phyloP scores from a whole-genome alignment of 495 filamentous ascomycete species.

The Penicillium mononematosum region DNA sequence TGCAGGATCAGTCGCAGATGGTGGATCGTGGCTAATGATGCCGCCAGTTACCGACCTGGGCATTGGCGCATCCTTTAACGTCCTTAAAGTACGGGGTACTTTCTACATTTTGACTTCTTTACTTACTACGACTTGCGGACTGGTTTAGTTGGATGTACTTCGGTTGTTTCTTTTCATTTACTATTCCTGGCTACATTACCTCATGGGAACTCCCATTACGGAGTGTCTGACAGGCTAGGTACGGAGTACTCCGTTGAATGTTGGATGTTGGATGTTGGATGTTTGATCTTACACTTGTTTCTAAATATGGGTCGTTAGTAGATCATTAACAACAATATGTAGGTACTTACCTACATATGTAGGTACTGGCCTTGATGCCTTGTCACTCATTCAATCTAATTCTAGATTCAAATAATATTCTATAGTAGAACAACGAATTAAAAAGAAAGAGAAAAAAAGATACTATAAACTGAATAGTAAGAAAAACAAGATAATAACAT shows the following conservation, averaged over 20 bases:
- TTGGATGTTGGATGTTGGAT: background rate
- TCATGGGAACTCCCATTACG: too few relatives aligned
- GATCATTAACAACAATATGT: too few relatives aligned
- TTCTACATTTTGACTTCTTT: background rate
- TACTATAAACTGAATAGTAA: background rate
- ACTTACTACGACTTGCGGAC: background rate
- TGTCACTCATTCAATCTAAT: background rate
- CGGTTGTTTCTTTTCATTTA: background rate
- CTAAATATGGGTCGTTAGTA: too few relatives aligned
- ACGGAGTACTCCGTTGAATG: too few relatives aligned
- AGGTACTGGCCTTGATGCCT: background rate
- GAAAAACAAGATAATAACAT: background rate
- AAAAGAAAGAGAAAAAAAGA: background rate
- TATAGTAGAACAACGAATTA: background rate
- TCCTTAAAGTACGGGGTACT: background rate
- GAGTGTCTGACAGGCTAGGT: too few relatives aligned
- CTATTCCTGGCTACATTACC: background rate
- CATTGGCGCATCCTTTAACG: background rate
- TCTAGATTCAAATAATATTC: background rate
- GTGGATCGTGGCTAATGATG: constrained; percentile 14
- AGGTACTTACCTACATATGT: too few relatives aligned
- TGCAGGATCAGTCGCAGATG: constrained; percentile 26
- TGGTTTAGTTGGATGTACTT: background rate
- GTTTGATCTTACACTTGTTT: background rate
- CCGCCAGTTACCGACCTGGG: constrained; percentile 1